phyloP scores from a whole-genome alignment of 768 basidiomycete genomes.

The Tricholoma terreum region DNA sequence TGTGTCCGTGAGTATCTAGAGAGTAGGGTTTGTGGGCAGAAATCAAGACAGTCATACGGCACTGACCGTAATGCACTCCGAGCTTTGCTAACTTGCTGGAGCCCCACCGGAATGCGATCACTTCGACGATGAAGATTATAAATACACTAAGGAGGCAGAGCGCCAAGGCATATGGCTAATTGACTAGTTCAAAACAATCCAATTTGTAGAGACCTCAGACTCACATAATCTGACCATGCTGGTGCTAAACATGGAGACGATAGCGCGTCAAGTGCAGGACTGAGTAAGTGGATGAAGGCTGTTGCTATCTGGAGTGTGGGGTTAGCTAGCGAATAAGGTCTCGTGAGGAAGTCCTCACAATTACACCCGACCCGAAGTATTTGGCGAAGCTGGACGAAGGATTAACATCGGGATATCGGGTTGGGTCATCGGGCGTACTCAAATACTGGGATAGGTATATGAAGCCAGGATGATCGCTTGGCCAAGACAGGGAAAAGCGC shows the following conservation, averaged over 20 bases:
- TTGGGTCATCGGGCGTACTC: slow-evolving; percentile 48
- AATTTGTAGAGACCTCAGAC: slow-evolving; percentile 21
- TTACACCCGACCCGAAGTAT: slow-evolving; percentile 89
- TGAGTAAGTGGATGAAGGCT: slow-evolving; percentile 81
- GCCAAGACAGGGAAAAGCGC: slow-evolving; percentile 73
- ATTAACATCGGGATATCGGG: not conserved
- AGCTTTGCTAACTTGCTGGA: slow-evolving; percentile 64
- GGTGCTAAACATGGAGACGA: slow-evolving; percentile 63
- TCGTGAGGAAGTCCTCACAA: slow-evolving; percentile 44
- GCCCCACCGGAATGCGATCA: slow-evolving; percentile 87
- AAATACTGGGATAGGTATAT: slow-evolving; percentile 58
- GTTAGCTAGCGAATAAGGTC: not conserved
- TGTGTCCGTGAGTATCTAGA: slow-evolving; percentile 68
- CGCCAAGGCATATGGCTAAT: slow-evolving; percentile 77
- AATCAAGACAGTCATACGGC: not conserved
- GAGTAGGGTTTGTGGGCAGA: slow-evolving; percentile 1
- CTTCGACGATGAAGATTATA: slow-evolving; percentile 77
- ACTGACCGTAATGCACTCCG: slow-evolving; percentile 60
- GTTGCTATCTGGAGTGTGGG: slow-evolving; percentile 67
- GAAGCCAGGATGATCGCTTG: slow-evolving; percentile 45
- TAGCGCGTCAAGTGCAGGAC: slow-evolving; percentile 72
- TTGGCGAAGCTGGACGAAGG: slow-evolving; percentile 63
- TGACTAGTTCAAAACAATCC: slow-evolving; percentile 2
- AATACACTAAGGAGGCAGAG: slow-evolving; percentile 82
- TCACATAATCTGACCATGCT: slow-evolving; percentile 74